phyloP scores from a whole-genome alignment of 371 early-diverging fungal species.

The Mortierella sp. region DNA sequence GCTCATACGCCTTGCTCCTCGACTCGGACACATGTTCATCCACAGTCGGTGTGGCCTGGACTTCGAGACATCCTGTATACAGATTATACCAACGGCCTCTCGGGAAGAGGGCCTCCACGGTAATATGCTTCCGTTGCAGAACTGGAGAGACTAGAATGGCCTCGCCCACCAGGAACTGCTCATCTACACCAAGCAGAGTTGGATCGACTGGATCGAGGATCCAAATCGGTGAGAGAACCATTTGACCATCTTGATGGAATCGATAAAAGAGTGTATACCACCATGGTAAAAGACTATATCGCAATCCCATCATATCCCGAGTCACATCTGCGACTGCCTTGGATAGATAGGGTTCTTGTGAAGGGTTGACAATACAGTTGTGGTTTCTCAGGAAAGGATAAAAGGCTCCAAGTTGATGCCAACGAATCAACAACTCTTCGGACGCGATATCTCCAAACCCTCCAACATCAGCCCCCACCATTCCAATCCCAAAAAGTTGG shows the following conservation, averaged over 20 bases:
- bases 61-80: slow-evolving; percentile 22
- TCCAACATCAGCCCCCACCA: slow-evolving; percentile 77
- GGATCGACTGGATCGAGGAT: slow-evolving; percentile 42
- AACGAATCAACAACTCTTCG: slow-evolving; percentile 71
- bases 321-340: slow-evolving; percentile 56
- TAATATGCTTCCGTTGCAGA: slow-evolving; percentile 50
- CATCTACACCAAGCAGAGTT: slow-evolving; percentile 51
- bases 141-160: slow-evolving; percentile 68
- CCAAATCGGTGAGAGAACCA: slow-evolving; percentile 61
- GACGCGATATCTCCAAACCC: slow-evolving; percentile 72
- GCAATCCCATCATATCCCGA: slow-evolving; percentile 62
- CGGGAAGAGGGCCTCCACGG: slow-evolving; percentile 67
- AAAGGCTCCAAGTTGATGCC: slow-evolving; percentile 68
- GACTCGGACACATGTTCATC: no score
- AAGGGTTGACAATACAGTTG: slow-evolving; percentile 57
- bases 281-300: slow-evolving; percentile 75
- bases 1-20: slow-evolving; percentile 20
- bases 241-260: slow-evolving; percentile 57
- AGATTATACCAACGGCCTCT: slow-evolving; percentile 66
- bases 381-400: slow-evolving; percentile 77
- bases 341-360: slow-evolving; percentile 73
- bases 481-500: slow-evolving; percentile 74
- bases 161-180: slow-evolving; percentile 63
- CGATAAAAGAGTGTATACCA: slow-evolving; percentile 73
- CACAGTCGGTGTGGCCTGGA: neutral